phyloP scores from a whole-genome alignment of 2,329 filamentous ascomycete genomes.

The Macrophomina pseudophaseolina region DNA sequence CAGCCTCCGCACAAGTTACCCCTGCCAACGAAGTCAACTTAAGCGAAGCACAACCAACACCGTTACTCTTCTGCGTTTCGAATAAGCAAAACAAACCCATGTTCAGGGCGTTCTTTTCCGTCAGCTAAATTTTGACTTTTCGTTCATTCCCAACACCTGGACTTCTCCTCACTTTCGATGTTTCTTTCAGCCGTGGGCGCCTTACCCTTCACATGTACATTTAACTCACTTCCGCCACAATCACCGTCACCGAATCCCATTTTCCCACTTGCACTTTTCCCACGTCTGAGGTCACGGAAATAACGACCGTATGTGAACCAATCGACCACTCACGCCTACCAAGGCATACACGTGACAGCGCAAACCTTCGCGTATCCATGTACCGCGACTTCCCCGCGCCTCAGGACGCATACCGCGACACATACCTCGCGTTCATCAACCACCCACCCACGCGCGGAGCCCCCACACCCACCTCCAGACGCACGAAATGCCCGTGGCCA shows the following conservation, averaged over 20 bases:
- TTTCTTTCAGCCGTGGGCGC: background rate
- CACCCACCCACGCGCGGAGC: background rate
- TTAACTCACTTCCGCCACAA: background rate
- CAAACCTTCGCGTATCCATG: background rate
- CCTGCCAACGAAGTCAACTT: background rate
- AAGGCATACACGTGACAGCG: background rate
- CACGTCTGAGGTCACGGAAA: background rate
- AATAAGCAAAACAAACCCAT: background rate
- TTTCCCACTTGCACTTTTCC: background rate
- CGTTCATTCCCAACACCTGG: background rate
- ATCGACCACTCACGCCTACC: background rate
- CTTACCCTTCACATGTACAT: background rate
- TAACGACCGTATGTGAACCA: background rate
- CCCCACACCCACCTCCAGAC: background rate
- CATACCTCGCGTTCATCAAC: background rate
- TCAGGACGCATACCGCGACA: background rate
- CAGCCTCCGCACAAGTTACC: background rate
- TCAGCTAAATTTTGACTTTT: background rate
- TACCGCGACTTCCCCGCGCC: background rate
- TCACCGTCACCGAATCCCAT: background rate
- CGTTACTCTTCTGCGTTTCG: background rate
- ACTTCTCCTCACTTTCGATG: background rate
- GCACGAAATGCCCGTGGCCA: background rate
- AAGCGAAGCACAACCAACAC: slow-evolving; percentile 1
- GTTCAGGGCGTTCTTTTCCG: background rate